Evolutionary conservation across 768 basidiomycete genomes (phyloP), one percentile per base, ranked within the genome.

Genomic region (Kwoniella sp.): DNA sequence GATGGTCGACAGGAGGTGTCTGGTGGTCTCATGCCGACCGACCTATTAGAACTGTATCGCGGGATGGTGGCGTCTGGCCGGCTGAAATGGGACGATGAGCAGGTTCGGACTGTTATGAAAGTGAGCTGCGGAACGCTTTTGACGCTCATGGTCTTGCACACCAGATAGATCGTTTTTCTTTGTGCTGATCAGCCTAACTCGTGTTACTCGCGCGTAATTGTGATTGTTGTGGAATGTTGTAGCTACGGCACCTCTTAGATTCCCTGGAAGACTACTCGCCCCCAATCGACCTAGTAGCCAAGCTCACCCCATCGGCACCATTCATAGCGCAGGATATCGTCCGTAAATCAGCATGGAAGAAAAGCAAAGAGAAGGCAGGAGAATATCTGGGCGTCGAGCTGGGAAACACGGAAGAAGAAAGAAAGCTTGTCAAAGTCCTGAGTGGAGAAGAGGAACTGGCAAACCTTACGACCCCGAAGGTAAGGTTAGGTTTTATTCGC

Each of bases 371-470:
- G 10, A 76, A 76, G 13, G 70, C 72, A 7, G 64, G 63, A 68
- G 56, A 58, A 33, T 54, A 57, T 33, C 26, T 64, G 15, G 56
- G 49, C 19, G 25, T 53, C n/a, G 33, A 27, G 24, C 22, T 29
- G 12, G 74, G 75, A 13, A 46, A 60, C 27, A 65, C 63, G 21
- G 63, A 68, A 22, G 59, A 63, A 40, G 66, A 74, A 54, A 70
- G 78, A 50, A 65, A 73, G 22, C 68, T 86, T 21, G 79, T 49
- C 30, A 80, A 77, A 53, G 81, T 83, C 17, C 76, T 82, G 36
- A 84, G 80, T 25, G 83, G 83, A 50, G 83, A 84, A 15, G 84
- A 86, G 56, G 84, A 85, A 67, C 78, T 87, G 37, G 84, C 82
- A n/a, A 73, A 76, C 15, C 74, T 87, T 25, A 79, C 79, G 4